These are phyloP conservation scores for Leavenworthia alabamica DNA, from an alignment of 345 rosid species.

Conservation along the genomic window DNA sequence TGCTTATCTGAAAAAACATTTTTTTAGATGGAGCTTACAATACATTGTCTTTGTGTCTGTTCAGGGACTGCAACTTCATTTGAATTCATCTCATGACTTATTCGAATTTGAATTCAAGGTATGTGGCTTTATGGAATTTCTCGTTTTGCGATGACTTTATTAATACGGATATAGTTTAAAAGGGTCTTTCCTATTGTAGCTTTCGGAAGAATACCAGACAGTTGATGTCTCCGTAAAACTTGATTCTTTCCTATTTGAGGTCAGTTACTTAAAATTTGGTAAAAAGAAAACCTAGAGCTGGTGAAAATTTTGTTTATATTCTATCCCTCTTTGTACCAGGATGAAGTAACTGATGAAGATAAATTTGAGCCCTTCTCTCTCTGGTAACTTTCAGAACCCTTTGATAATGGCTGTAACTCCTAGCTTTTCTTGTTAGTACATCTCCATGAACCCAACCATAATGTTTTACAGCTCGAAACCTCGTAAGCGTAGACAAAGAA, in stretches of 20 bases:
- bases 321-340: constrained; percentile 43
- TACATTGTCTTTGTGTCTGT: constrained; percentile 16
- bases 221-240: constrained; percentile 76
- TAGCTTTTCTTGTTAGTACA: constrained; percentile 9
- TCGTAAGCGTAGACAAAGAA: constrained; percentile 41
- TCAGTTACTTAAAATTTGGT: constrained; percentile 32
- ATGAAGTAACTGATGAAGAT: constrained; percentile 41
- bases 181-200: constrained; percentile 43
- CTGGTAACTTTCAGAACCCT: constrained; percentile 46
- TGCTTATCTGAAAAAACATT: neutral
- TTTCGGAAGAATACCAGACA: constrained; percentile 60
- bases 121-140: constrained; percentile 41
- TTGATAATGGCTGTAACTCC: neutral
- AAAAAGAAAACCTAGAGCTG: constrained; percentile 9
- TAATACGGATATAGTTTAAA: constrained; percentile 20
- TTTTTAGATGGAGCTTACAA: constrained; percentile 8
- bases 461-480: constrained; percentile 56
- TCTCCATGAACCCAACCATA: constrained; percentile 14
- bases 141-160: constrained; percentile 17
- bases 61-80: constrained; percentile 86
- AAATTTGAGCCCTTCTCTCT: constrained; percentile 51
- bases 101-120: constrained; percentile 92
- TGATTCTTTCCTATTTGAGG: constrained; percentile 69
- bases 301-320: neutral
- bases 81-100: constrained; percentile 78